Percentiles rank a stretch among this genome's conserved stretches.
These are phyloP conservation scores for Nicotiana otophora DNA, from an alignment of 257 asterid species.

Conservation along the genomic window DNA sequence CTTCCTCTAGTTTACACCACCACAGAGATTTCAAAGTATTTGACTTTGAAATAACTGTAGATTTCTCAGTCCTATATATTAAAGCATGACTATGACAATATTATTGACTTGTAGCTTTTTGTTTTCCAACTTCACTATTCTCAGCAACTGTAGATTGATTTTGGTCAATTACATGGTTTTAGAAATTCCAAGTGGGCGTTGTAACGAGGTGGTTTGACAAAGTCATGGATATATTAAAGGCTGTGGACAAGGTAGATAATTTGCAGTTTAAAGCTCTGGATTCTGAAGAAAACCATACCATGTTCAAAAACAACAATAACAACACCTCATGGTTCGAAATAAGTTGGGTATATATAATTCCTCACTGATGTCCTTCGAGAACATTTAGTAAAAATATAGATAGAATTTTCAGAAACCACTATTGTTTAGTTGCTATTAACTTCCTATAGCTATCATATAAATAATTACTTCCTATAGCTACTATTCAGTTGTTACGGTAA, in stretches of 20 bases:
- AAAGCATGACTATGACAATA: neutral
- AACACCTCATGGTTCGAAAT: neutral
- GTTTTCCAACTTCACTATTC: neutral
- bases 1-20: neutral
- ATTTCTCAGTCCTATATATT: neutral
- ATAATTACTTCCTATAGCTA: too few species aligned
- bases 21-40: neutral
- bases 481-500: too few species aligned
- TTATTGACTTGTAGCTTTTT: neutral
- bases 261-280: neutral
- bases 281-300: neutral
- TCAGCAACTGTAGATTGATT: neutral
- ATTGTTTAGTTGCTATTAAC: too few species aligned
- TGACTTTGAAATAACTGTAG: neutral
- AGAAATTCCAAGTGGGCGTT: neutral
- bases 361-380: too few species aligned
- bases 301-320: neutral
- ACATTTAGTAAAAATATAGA: too few species aligned
- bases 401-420: too few species aligned
- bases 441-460: too few species aligned
- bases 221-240: neutral
- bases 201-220: neutral
- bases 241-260: neutral
- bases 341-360: too few species aligned
- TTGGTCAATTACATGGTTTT: neutral